Evolutionary conservation across 2,329 filamentous ascomycete genomes (phyloP).

Genomic region (Calonectria hongkongensis): DNA sequence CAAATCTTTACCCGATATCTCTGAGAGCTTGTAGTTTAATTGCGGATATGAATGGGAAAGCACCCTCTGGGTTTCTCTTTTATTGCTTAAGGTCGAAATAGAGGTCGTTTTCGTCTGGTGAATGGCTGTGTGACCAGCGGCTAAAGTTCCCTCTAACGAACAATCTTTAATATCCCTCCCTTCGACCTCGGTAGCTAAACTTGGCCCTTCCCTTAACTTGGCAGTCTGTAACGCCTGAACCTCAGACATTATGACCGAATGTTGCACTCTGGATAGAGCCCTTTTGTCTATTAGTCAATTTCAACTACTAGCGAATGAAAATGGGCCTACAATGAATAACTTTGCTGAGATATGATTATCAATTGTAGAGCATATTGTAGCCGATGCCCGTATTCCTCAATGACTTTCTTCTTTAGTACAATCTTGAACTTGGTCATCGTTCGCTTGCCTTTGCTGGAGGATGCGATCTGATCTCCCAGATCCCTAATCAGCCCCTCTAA

Average conservation of each 20-base stretch:
- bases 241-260: slow-evolving; percentile 27
- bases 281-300: background rate
- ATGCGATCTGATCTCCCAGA: slow-evolving; percentile 34
- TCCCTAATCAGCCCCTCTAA: slow-evolving; percentile 23
- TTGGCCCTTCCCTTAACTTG: background rate
- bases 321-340: slow-evolving; percentile 35
- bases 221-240: background rate
- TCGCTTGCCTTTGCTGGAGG: background rate
- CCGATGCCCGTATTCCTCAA: slow-evolving; percentile 33
- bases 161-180: no score
- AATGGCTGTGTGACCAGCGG: no score
- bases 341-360: slow-evolving; percentile 37
- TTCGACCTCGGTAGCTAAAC: no score
- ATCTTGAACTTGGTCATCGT: slow-evolving; percentile 22
- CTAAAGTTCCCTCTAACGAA: no score
- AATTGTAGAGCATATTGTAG: slow-evolving; percentile 35
- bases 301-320: no score
- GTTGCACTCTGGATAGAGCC: slow-evolving; percentile 33
- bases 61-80: no score
- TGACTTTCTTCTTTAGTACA: slow-evolving; percentile 29
- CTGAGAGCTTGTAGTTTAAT: no score
- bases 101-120: no score
- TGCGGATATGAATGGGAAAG: no score
- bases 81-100: no score
- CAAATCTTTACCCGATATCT: no score